Base-by-base conservation (phyloP, 176 grass and related monocot species). In the Bothriochloa decipiens region DNA sequence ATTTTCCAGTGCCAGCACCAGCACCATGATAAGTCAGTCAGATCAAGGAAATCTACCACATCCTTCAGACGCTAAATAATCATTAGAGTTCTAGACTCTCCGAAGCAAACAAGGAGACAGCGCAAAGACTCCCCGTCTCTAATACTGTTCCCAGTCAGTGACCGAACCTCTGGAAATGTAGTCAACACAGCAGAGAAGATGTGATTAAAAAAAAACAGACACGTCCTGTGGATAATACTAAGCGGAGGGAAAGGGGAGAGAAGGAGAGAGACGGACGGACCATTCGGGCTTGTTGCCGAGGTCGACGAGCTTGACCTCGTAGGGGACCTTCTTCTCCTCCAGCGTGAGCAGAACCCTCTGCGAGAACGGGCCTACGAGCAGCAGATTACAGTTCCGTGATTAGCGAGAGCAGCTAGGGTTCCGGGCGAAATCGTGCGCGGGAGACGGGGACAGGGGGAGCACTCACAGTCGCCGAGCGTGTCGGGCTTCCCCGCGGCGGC, bases 281-380 rank as follows among this genome's bases (percentile, higher is more conserved):
- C 93, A 98, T 35, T 98, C 87, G 81, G 93, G 96, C 86, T 95
- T 98, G 82, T 92, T 87, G 72, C 65, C 84, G 73, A 95, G 40
- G 57, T 95, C 85, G 83, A 98, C 33, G 76, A 93, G 85, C 82
- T 95, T 98, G 40, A 78, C 55, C 68, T 95, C 77, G 87, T 98
- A 95, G 62, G 93, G 9, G 18, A 92, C 81, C 45, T 93, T 90
- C 92, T 98, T 95, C 96, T 95, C 96, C 89, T 98, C 89, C 42
- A 98, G 81, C 33, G 92, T 89, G 61, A 98, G 82, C 43, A 98
- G 85, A 77, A 95, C 91, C 68, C 89, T 91, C 50, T 98, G 92
- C 8, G 85, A 83, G 83, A 95, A 98, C 20, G 96, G 96, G 41
- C 93, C 93, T 98, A 42, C 53, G 4, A 17, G 55, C 70, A 73